Percentiles rank a stretch among this genome's conserved stretches.
These are phyloP conservation scores for Wallacemonas collosoma DNA, from an alignment of 208 protist genomes.

Conservation along the genomic window DNA sequence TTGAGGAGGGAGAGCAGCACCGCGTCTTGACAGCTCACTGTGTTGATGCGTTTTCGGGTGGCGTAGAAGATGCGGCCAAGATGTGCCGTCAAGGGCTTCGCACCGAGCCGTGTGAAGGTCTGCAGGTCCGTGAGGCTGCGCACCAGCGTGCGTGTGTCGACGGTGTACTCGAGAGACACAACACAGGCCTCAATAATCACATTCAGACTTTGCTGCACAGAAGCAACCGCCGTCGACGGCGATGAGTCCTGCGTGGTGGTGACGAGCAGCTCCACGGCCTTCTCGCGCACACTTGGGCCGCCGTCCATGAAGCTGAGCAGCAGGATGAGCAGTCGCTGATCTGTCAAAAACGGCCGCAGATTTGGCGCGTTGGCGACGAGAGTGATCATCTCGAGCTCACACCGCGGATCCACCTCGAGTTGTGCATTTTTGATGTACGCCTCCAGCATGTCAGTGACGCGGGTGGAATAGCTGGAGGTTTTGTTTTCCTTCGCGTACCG, in stretches of 20 bases:
- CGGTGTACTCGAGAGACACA: constrained; percentile 85
- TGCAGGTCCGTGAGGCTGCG: constrained; percentile 84
- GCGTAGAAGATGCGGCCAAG: constrained; percentile 87
- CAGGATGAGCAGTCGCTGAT: constrained; percentile 74
- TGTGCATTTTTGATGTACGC: constrained; percentile 82
- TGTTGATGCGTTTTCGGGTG: constrained; percentile 64
- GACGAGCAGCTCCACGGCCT: constrained; percentile 82
- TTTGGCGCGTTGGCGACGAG: constrained; percentile 66
- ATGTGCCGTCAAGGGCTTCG: constrained; percentile 68
- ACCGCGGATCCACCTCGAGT: constrained; percentile 79
- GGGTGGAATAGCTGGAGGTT: constrained; percentile 81
- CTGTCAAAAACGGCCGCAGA: constrained; percentile 66
- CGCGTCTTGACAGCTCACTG: constrained; percentile 62
- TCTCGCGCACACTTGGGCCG: constrained; percentile 66
- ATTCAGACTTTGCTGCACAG: constrained; percentile 78
- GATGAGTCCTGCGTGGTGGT: constrained; percentile 53
- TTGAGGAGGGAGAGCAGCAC: constrained; percentile 78
- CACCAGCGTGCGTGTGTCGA: constrained; percentile 68
- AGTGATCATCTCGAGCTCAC: constrained; percentile 66
- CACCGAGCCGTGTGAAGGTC: constrained; percentile 77
- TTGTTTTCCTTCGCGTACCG: constrained; percentile 78
- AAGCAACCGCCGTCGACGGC: constrained; percentile 16
- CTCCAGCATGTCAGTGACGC: constrained; percentile 86
- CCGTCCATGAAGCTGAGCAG: constrained; percentile 86
- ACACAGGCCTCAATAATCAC: constrained; percentile 84